Evolutionary conservation across 768 basidiomycete genomes (phyloP).

Genomic region (Leucocoprinus leucothites): DNA sequence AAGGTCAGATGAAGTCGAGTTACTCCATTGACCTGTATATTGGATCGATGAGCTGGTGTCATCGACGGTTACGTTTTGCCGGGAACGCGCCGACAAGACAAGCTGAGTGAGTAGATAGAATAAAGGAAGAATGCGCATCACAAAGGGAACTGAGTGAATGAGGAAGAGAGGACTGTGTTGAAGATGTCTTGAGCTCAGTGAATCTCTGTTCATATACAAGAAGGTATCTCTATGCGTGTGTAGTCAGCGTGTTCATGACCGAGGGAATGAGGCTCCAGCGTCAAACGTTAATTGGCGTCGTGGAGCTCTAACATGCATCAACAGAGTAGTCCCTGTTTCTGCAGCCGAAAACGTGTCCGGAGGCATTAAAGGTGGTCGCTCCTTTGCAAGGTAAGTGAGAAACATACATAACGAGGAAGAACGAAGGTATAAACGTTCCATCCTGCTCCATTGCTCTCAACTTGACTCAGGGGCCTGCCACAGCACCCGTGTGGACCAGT

Average conservation of each 20-base stretch:
- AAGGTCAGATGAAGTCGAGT: not conserved
- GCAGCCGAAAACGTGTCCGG: too few species aligned
- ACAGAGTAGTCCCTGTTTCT: slow-evolving; percentile 1
- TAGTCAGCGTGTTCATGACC: not conserved
- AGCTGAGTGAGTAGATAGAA: not conserved
- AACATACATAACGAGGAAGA: too few species aligned
- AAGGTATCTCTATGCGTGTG: too few species aligned
- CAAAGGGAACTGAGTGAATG: not conserved
- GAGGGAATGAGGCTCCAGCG: slow-evolving; percentile 3
- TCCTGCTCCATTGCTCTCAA: too few species aligned
- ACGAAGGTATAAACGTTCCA: too few species aligned
- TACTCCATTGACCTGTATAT: slow-evolving; percentile 10
- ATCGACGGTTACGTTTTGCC: slow-evolving; percentile 12
- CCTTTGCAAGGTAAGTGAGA: too few species aligned
- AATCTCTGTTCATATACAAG: slow-evolving; percentile 1
- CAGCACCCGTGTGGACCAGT: too few species aligned
- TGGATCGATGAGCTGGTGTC: slow-evolving; percentile 8
- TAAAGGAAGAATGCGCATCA: not conserved
- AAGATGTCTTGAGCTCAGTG: too few species aligned
- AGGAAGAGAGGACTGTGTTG: not conserved
- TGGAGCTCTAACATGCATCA: slow-evolving; percentile 9
- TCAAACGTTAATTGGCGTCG: not conserved
- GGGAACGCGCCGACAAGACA: not conserved
- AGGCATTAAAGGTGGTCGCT: too few species aligned
- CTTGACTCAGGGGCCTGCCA: too few species aligned